A percentile compares a stretch with the other conserved stretches of the same genome.
Evolutionary conservation across 2,329 filamentous ascomycete species (phyloP).

Genomic region (Colletotrichum salicis): DNA sequence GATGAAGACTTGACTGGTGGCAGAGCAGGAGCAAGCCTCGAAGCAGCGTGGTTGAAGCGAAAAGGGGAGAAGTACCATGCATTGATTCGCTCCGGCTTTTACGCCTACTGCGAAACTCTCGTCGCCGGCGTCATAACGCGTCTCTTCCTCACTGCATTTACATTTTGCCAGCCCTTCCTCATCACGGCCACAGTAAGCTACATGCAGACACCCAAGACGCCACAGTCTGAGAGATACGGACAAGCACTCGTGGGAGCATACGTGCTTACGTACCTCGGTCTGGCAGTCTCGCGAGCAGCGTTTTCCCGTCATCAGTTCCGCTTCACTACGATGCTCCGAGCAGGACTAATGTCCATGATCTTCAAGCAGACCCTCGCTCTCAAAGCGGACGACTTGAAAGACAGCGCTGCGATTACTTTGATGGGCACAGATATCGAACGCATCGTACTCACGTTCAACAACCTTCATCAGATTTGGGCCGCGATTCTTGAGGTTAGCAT

Average conservation of each 20-base stretch:
- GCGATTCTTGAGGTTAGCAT: constrained; percentile 40
- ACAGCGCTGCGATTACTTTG: constrained; percentile 47
- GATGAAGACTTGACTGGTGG: constrained; percentile 33
- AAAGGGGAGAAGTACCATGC: constrained; percentile 1
- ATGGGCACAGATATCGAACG: constrained; percentile 51
- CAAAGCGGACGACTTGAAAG: constrained; percentile 37
- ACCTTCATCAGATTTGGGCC: constrained; percentile 38
- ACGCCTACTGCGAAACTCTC: neutral
- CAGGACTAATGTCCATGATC: constrained; percentile 41
- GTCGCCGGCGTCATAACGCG: neutral
- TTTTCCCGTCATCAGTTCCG: constrained; percentile 44
- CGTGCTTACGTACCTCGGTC: constrained; percentile 44
- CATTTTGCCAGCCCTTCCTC: constrained; percentile 41
- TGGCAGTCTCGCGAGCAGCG: constrained; percentile 45
- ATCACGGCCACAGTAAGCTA: constrained; percentile 37
- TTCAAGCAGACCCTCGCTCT: constrained; percentile 43
- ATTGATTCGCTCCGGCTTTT: neutral
- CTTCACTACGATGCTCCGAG: constrained; percentile 42
- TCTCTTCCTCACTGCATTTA: constrained; percentile 39
- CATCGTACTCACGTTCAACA: constrained; percentile 38
- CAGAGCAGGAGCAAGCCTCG: neutral
- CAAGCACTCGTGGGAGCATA: constrained; percentile 45
- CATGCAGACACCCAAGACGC: constrained; percentile 29
- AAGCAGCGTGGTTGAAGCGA: neutral
- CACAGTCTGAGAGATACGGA: constrained; percentile 36